Conservation (phyloP, 208 protist genomes). For the Giardia duodenalis region DNA sequence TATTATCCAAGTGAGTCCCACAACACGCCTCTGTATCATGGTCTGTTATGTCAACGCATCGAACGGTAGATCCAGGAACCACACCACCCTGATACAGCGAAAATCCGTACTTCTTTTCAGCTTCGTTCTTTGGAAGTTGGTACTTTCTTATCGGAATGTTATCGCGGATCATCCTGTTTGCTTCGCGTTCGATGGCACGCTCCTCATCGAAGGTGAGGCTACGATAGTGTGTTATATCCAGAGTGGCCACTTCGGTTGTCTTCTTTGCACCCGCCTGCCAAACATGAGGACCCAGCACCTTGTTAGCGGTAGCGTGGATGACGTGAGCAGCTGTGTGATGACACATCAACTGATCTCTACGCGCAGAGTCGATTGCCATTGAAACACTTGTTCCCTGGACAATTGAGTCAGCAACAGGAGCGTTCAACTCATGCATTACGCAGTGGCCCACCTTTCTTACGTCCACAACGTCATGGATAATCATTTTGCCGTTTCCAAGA, state of each 20-base stretch:
- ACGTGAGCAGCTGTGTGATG: constrained; percentile 47
- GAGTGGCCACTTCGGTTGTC: constrained; percentile 31
- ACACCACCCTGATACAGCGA: constrained; percentile 48
- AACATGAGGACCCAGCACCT: constrained; percentile 44
- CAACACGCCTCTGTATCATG: constrained; percentile 46
- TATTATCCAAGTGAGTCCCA: constrained; percentile 43
- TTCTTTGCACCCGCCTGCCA: constrained; percentile 47
- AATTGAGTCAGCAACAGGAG: background rate
- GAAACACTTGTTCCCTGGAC: background rate
- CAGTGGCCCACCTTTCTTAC: constrained; percentile 37
- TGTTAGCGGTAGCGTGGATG: constrained; percentile 18
- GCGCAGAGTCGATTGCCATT: constrained; percentile 23
- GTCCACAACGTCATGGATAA: constrained; percentile 26
- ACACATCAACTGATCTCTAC: constrained; percentile 33
- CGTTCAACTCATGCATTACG: constrained; percentile 29
- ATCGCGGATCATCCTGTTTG: constrained; percentile 33
- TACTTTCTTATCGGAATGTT: constrained; percentile 28
- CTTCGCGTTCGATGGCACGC: constrained; percentile 31
- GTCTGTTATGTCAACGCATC: constrained; percentile 33
- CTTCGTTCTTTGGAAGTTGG: constrained; percentile 37
- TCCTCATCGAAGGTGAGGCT: constrained; percentile 28
- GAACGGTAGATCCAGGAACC: constrained; percentile 40
- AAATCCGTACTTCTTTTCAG: constrained; percentile 44
- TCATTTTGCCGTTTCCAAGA: background rate
- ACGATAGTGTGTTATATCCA: constrained; percentile 47